Evolutionary conservation across 305 asterid species (phyloP), one percentile per base, ranked within the genome.

Genomic region (Fraxinus floribunda): DNA sequence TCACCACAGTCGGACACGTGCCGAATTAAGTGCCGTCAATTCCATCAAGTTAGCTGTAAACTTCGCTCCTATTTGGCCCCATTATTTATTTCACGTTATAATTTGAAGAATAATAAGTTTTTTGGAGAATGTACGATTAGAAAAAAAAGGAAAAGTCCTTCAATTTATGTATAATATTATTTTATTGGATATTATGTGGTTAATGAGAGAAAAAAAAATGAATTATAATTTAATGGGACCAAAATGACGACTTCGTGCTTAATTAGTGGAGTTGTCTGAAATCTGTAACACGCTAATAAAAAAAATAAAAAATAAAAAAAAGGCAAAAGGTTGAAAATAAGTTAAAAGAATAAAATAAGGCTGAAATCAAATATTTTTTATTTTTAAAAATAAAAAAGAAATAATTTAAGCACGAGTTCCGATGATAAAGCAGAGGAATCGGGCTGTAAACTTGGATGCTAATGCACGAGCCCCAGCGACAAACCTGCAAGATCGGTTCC

Each of bases 401-500:
- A 39, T 77, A 22, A 80, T 73, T 60, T 71, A 26, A 29, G 83
- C 91, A 24, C 89, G 81, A 83, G 64, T 77, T 44, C 80, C 89
- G 13, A 88, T 70, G 87, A 24, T 9, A 84, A 80, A 80, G 85
- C 79, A 52, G 60, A 78, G 81, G 85, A 82, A 84, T 86, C 84
- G 86, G 84, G 83, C 83, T 83, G 89, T 80, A 62, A 83, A 77
- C 80, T 86, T 90, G 91, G 91, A 88, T 88, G 75, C 84, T 90
- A 81, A 86, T 86, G 89, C 92, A 86, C 88, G 79, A 89, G 88
- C 75, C 82, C 57, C 88, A 81, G 89, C 91, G 89, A 76, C 84
- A 89, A 89, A 85, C 87, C 88, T 88, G 92, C 91, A 83, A 71
- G 88, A 85, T 89, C 89, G 88, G 79, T 82, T 86, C 85, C 79